These are phyloP conservation scores for Brachypodium distachyon DNA, from an alignment of 202 grass and related monocot species.

Conservation along the genomic window DNA sequence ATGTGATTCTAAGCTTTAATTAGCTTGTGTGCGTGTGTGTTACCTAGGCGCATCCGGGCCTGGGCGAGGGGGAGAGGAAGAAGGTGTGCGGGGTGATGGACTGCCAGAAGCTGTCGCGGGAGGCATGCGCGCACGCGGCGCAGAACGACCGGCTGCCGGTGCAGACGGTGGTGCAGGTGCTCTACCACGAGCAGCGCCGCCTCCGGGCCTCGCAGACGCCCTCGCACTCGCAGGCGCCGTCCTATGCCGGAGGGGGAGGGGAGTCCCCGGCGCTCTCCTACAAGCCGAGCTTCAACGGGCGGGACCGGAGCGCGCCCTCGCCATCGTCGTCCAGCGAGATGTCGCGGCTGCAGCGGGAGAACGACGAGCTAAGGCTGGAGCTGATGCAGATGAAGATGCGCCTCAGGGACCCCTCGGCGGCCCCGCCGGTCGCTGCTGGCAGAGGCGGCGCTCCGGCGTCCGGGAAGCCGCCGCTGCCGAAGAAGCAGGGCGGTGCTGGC, in stretches of 20 bases:
- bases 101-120: slow-evolving; percentile 79
- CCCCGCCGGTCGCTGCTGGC: neutral
- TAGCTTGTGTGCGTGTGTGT: too few relatives aligned
- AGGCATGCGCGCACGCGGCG: slow-evolving; percentile 89
- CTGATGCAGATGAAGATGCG: slow-evolving; percentile 54
- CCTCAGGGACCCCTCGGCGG: slow-evolving; percentile 12
- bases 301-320: slow-evolving; percentile 20
- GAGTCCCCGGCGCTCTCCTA: slow-evolving; percentile 39
- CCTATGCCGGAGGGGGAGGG: slow-evolving; percentile 16
- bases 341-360: slow-evolving; percentile 75
- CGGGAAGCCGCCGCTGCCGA: slow-evolving; percentile 41
- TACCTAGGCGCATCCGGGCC: slow-evolving; percentile 51
- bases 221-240: slow-evolving; percentile 1
- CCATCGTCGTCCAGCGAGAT: slow-evolving; percentile 52
- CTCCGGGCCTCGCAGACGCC: slow-evolving; percentile 22
- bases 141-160: slow-evolving; percentile 83
- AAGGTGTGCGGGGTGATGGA: slow-evolving; percentile 66
- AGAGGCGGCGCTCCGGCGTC: neutral
- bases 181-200: slow-evolving; percentile 83
- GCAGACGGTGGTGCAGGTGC: slow-evolving; percentile 80
- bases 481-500: slow-evolving; percentile 34
- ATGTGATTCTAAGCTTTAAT: neutral
- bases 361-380: slow-evolving; percentile 74
- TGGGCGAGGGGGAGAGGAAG: slow-evolving; percentile 65
- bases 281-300: slow-evolving; percentile 18